phyloP scores from a whole-genome alignment of 305 asterid species.

The Fraxinus paxiana region DNA sequence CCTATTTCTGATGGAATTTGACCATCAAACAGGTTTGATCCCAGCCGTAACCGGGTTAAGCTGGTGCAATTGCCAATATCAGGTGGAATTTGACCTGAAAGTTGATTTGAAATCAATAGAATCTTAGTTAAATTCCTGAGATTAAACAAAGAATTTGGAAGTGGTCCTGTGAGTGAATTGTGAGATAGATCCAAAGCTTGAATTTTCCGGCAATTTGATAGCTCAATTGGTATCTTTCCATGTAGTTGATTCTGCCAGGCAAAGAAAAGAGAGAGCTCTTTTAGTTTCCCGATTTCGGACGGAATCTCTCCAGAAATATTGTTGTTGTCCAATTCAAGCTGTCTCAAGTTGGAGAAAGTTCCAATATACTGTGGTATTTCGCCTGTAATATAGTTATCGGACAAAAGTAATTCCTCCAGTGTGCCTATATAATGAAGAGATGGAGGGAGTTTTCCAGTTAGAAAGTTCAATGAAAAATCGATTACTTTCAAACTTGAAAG shows the following conservation, averaged over 20 bases:
- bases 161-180: slow-evolving; percentile 50
- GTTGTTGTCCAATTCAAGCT: slow-evolving; percentile 65
- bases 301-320: slow-evolving; percentile 58
- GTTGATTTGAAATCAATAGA: slow-evolving; percentile 52
- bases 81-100: slow-evolving; percentile 56
- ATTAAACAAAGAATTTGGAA: slow-evolving; percentile 45
- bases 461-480: slow-evolving; percentile 54
- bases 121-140: slow-evolving; percentile 60
- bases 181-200: slow-evolving; percentile 61
- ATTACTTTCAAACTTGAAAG: slow-evolving; percentile 45
- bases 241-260: slow-evolving; percentile 68
- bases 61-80: slow-evolving; percentile 63
- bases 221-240: slow-evolving; percentile 54
- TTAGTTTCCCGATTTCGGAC: slow-evolving; percentile 42
- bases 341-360: slow-evolving; percentile 47
- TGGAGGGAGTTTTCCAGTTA: slow-evolving; percentile 47
- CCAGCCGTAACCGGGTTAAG: slow-evolving; percentile 49
- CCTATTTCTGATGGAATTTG: slow-evolving; percentile 54
- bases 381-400: slow-evolving; percentile 51
- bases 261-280: slow-evolving; percentile 57
- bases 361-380: slow-evolving; percentile 49
- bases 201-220: slow-evolving; percentile 49
- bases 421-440: slow-evolving; percentile 35
- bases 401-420: slow-evolving; percentile 61
- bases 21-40: slow-evolving; percentile 48